phyloP scores from a whole-genome alignment of 2,329 filamentous ascomycete genomes.

The Penicillium digitatum region DNA sequence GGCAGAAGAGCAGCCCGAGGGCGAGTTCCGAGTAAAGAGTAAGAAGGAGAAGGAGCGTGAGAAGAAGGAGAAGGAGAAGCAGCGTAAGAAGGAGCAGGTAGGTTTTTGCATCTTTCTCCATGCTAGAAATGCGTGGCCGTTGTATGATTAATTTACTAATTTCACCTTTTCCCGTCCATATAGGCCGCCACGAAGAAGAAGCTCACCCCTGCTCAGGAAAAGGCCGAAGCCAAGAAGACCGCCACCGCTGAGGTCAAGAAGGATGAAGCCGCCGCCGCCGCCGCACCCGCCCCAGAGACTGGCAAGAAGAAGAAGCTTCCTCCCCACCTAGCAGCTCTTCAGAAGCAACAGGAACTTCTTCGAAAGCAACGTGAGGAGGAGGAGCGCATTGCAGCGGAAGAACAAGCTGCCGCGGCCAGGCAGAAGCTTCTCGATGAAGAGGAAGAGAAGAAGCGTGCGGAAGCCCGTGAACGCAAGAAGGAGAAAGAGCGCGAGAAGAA shows the following conservation, averaged over 20 bases:
- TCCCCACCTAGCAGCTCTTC: slow-evolving; percentile 48
- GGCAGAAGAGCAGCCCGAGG: slow-evolving; percentile 45
- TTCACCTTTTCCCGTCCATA: slow-evolving; percentile 9
- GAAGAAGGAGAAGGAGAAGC: slow-evolving; percentile 98
- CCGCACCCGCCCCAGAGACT: slow-evolving; percentile 28
- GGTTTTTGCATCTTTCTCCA: slow-evolving; percentile 20
- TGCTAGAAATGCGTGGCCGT: background rate
- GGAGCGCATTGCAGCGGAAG: slow-evolving; percentile 40
- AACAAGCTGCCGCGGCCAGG: slow-evolving; percentile 41
- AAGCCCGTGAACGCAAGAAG: slow-evolving; percentile 46
- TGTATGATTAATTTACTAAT: background rate
- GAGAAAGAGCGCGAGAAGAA: slow-evolving; percentile 51
- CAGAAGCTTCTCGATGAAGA: slow-evolving; percentile 38
- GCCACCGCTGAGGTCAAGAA: slow-evolving; percentile 48
- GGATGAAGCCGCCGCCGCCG: slow-evolving; percentile 49
- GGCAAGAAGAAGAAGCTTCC: slow-evolving; percentile 88
- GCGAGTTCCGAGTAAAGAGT: slow-evolving; percentile 70
- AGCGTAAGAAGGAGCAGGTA: slow-evolving; percentile 96
- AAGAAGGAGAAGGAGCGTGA: slow-evolving; percentile 98
- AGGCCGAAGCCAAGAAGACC: slow-evolving; percentile 68
- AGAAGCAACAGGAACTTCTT: slow-evolving; percentile 48
- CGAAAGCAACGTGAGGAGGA: slow-evolving; percentile 46
- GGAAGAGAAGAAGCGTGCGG: slow-evolving; percentile 47
- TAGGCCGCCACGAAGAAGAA: slow-evolving; percentile 83
- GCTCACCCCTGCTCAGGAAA: slow-evolving; percentile 45